Base-by-base conservation (phyloP, 306 rosid genomes). In the Heteromeles arbutifolia region DNA sequence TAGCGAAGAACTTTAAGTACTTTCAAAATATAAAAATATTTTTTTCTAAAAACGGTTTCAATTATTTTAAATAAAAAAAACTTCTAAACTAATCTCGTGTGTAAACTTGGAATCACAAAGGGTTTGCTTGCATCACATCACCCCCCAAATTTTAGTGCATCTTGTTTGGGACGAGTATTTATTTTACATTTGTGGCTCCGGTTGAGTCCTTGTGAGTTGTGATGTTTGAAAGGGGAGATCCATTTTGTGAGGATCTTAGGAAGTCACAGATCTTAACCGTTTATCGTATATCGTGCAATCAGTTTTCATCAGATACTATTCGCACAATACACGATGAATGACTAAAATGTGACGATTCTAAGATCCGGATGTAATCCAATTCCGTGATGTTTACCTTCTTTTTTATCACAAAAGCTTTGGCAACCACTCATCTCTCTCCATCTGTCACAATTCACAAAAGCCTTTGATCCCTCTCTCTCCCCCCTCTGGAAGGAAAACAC, bases 1-100 rank as follows among this genome's bases (percentile, higher is more conserved):
- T 32, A 2, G 0, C 0, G 0, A 7, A 34, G 0, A 34, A 34
- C 9, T 34, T 34, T 7, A 34, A 34, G 0, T 0, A 2, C 0
- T 34, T 34, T 34, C 0, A 2, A 0, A 34, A 0, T 2, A 34
- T 0, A 34, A 34, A 34, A 34, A 34, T 0, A 34, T 34, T 34
- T 34, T 34, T 32, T 1, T 0, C 37, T 32, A 32, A 32, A 1
- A 32, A 0, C 8, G 0, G 1, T 32, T 32, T 32, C 6, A 5
- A 0, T 32, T 0, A 32, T 32, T 32, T 32, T 4, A 5, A 29
- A 29, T 3, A 4, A 2, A 29, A 29, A 4, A 34, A 34, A 32
- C 39, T 34, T 6, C 39, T 0, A 34, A 34, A 34, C 0, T 34
- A 0, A 0, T 34, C 0, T 34, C 0, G 14, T 11, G 57, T 15